phyloP scores from a whole-genome alignment of 192 early-diverging fungal species.

The Backusella mclennaniae region DNA sequence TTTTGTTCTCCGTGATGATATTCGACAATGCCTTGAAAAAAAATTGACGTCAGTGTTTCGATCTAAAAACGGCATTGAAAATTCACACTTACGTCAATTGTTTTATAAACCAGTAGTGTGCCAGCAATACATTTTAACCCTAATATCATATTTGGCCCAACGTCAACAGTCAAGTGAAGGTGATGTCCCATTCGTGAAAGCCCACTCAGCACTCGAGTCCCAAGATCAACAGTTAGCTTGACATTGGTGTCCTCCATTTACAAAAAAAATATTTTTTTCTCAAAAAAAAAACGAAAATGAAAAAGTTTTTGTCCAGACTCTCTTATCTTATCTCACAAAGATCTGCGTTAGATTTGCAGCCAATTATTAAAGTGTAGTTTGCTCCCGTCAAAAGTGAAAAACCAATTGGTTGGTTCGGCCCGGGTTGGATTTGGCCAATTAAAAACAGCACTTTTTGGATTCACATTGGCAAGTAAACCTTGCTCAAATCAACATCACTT shows the following conservation, averaged over 20 bases:
- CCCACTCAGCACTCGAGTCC: neutral
- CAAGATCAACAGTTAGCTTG: constrained; percentile 8
- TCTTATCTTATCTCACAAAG: neutral
- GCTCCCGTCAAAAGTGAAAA: too few species aligned
- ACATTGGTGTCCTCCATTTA: constrained; percentile 11
- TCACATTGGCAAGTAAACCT: too few species aligned
- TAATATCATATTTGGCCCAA: neutral
- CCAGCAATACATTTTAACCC: neutral
- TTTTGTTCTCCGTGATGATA: neutral
- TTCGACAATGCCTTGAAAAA: constrained; percentile 7
- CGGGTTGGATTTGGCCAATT: too few species aligned
- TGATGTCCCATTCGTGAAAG: neutral
- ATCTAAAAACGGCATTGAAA: neutral
- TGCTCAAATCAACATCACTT: too few species aligned
- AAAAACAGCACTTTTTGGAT: too few species aligned
- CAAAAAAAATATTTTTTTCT: neutral
- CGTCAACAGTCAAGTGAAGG: neutral
- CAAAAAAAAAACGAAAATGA: neutral
- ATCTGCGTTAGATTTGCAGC: too few species aligned
- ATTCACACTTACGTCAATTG: constrained; percentile 13
- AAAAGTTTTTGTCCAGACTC: neutral
- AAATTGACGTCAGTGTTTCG: constrained; percentile 13
- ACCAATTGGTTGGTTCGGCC: too few species aligned
- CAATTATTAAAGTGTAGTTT: too few species aligned
- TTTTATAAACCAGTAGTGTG: neutral